Evolutionary conservation across 148 eudicot genomes (phyloP), one percentile per base, ranked within the genome.

Genomic region (Heliosperma pusillum): DNA sequence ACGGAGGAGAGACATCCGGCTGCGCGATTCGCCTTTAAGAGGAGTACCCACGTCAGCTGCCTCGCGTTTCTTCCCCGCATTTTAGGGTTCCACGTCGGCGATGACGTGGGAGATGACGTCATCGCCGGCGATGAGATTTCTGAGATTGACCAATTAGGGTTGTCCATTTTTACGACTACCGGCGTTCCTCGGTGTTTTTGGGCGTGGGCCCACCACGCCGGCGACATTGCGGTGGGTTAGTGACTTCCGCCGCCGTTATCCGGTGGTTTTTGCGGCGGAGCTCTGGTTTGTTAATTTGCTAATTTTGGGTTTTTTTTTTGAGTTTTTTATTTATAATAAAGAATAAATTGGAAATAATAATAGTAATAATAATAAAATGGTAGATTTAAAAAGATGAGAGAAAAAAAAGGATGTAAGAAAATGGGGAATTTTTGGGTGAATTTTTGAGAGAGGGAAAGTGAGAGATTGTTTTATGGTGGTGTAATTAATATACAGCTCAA

Each of bases 121-220:
- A 53, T 55, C 1, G 69, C 61, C 0, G 93, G 93, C 1, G 80
- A 62, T 22, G 89, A 85, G 19, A 92, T 83, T 78, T 96, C 97
- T 8, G 88, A 87, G 79, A 96, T 90, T 7, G 97, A 89, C 99
- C 96, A 96, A 70, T 92, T 92, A 0, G 97, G 97, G 76, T 89
- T 92, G 70, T 92, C 97, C 97, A 96, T 92, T 61, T 96, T 96
- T 0, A 96, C 87, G 1, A 96, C 92, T 53, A 96, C 97, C 4
- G 97, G 97, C 1, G 97, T 92, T 0, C 97, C 99, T 10, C 86
- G 80, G 73, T 88, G 93, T 26, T 74, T 75, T 16, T 74, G 78
- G 42, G 0, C 7, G 42, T 36, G 42, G 2, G 79, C 78, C 2
- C 77, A 83, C 91, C 97, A 92, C 92, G 91, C 90, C 57, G 96